phyloP scores from a whole-genome alignment of 768 basidiomycete species.

The Amanita phalloides region DNA sequence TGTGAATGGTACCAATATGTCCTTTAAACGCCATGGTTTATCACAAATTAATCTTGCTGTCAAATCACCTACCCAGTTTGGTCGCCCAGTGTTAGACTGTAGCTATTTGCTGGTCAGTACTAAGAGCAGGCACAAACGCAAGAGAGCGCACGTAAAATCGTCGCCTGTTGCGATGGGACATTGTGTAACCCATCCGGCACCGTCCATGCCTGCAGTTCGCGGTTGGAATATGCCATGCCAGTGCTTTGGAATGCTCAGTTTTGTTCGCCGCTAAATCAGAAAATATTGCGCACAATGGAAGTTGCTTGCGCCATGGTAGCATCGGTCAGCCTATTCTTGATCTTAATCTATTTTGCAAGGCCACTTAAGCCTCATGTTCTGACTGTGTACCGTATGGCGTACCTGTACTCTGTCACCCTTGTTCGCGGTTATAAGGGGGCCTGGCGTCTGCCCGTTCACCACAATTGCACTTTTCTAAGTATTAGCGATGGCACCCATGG shows the following conservation, averaged over 20 bases:
- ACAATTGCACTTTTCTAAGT: slow-evolving; percentile 24
- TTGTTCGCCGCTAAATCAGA: not conserved
- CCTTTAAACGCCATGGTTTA: slow-evolving; percentile 15
- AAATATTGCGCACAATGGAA: slow-evolving; percentile 17
- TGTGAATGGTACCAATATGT: slow-evolving; percentile 29
- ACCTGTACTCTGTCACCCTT: slow-evolving; percentile 15
- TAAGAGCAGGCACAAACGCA: not conserved
- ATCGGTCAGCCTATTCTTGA: slow-evolving; percentile 33
- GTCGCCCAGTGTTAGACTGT: slow-evolving; percentile 20
- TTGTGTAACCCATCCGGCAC: slow-evolving; percentile 29
- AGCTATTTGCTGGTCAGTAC: not conserved
- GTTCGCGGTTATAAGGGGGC: slow-evolving; percentile 27
- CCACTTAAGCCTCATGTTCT: slow-evolving; percentile 13
- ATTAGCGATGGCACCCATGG: not conserved
- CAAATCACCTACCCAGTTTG: slow-evolving; percentile 1
- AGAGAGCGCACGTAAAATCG: slow-evolving; percentile 24
- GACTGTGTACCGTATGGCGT: not conserved
- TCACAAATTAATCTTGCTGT: not conserved
- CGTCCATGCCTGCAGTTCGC: slow-evolving; percentile 33
- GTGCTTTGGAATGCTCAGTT: slow-evolving; percentile 19
- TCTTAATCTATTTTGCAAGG: slow-evolving; percentile 29
- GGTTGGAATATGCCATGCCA: slow-evolving; percentile 44
- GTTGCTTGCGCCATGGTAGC: slow-evolving; percentile 18
- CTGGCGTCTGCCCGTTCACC: slow-evolving; percentile 36
- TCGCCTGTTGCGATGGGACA: slow-evolving; percentile 33